Conservation (phyloP, 495 filamentous ascomycete species). For the Penicillium paxilli region DNA sequence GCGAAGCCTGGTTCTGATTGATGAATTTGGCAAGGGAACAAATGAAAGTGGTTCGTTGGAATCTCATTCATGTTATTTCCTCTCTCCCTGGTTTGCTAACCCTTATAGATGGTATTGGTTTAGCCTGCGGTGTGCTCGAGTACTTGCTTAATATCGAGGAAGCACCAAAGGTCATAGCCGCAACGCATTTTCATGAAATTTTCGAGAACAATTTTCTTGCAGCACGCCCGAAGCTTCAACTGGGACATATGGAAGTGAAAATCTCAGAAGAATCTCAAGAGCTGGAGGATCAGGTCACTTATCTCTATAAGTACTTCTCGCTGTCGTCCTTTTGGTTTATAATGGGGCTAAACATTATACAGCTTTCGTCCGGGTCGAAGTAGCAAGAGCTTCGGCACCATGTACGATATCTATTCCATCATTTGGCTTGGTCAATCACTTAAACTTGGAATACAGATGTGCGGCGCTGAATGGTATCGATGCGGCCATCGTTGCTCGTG, state of each 20-base stretch:
- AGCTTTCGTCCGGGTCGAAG: slow-evolving; percentile 66
- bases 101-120: slow-evolving; percentile 70
- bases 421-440: neutral
- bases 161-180: slow-evolving; percentile 80
- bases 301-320: slow-evolving; percentile 70
- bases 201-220: slow-evolving; percentile 73
- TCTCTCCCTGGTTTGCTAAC: neutral
- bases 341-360: slow-evolving; percentile 15
- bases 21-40: slow-evolving; percentile 97
- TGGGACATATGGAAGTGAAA: slow-evolving; percentile 88
- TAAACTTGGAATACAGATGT: slow-evolving; percentile 47
- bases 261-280: slow-evolving; percentile 60
- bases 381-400: slow-evolving; percentile 79
- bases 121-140: slow-evolving; percentile 80
- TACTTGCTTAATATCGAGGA: slow-evolving; percentile 63
- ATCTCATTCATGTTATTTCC: neutral
- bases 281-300: slow-evolving; percentile 76
- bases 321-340: neutral
- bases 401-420: slow-evolving; percentile 32
- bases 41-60: slow-evolving; percentile 56
- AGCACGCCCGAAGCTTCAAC: slow-evolving; percentile 57
- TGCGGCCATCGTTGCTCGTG: slow-evolving; percentile 67
- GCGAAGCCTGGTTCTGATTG: slow-evolving; percentile 78
- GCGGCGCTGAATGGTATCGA: slow-evolving; percentile 84
- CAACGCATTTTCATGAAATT: slow-evolving; percentile 95